These are phyloP conservation scores for Leccinum rimulosum DNA, from an alignment of 768 basidiomycete species.

Conservation along the genomic window DNA sequence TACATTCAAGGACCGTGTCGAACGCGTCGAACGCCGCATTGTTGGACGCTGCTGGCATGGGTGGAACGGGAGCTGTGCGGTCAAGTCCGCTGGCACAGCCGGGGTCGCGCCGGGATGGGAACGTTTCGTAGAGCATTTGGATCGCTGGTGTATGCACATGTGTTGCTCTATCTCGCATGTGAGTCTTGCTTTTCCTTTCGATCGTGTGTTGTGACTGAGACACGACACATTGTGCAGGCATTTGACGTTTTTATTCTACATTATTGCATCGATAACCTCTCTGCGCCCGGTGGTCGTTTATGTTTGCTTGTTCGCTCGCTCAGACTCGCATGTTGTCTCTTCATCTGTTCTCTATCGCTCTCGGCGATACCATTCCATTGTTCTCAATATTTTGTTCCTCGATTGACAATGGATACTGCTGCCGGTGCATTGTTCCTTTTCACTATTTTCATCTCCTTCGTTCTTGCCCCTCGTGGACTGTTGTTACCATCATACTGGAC, in stretches of 20 bases:
- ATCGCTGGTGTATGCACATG: not conserved
- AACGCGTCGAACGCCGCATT: constrained; percentile 19
- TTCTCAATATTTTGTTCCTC: not conserved
- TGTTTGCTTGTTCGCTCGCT: not conserved
- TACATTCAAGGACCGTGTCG: constrained; percentile 23
- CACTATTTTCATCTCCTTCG: not conserved
- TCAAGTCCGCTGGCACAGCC: constrained; percentile 23
- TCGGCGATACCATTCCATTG: not conserved
- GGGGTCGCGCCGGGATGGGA: not conserved
- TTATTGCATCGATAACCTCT: not conserved
- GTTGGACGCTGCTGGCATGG: constrained; percentile 26
- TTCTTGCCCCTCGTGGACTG: not conserved
- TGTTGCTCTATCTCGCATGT: constrained; percentile 4
- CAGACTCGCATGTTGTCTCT: not conserved
- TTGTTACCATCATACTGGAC: not conserved
- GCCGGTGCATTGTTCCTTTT: not conserved
- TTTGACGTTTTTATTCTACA: not conserved
- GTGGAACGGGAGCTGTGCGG: constrained; percentile 1
- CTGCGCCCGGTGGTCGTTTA: not conserved
- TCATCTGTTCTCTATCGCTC: not conserved
- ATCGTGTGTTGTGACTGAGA: not conserved
- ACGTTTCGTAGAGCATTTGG: not conserved
- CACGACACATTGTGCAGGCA: not conserved
- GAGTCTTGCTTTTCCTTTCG: not conserved
- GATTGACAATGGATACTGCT: not conserved